A percentile compares a stretch with the other conserved stretches of the same genome.
Conservation (phyloP, 2,329 filamentous ascomycete species). For the Trichoderma gracile region DNA sequence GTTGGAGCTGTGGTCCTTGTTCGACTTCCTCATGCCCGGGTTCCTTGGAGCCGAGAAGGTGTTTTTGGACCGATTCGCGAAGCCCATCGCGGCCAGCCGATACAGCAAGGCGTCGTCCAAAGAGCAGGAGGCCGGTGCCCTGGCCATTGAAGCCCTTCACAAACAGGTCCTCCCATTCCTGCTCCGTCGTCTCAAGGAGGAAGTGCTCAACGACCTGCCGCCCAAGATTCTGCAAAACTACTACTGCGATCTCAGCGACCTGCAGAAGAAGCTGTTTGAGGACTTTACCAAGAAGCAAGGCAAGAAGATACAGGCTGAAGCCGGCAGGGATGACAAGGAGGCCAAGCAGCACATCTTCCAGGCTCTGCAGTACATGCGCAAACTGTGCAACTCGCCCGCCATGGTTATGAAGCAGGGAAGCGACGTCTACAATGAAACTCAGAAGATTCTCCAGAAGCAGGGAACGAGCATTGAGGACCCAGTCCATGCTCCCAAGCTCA, state of each 20-base stretch:
- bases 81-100: slow-evolving; percentile 90
- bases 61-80: slow-evolving; percentile 93
- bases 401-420: slow-evolving; percentile 94
- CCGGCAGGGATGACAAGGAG: slow-evolving; percentile 82
- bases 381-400: slow-evolving; percentile 95
- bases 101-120: slow-evolving; percentile 98
- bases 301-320: slow-evolving; percentile 81
- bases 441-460: slow-evolving; percentile 74
- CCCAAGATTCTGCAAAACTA: slow-evolving; percentile 99
- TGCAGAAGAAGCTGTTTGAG: slow-evolving; percentile 93
- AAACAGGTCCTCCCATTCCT: slow-evolving; percentile 98
- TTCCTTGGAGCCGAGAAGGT: slow-evolving; percentile 94
- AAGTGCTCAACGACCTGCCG: slow-evolving; percentile 91
- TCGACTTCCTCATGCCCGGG: slow-evolving; percentile 98
- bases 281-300: slow-evolving; percentile 94
- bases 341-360: slow-evolving; percentile 99
- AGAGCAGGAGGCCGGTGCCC: slow-evolving; percentile 92
- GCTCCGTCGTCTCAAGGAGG: slow-evolving; percentile 92
- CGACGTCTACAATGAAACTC: slow-evolving; percentile 85
- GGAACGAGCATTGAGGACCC: slow-evolving; percentile 82
- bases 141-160: slow-evolving; percentile 96
- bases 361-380: slow-evolving; percentile 98
- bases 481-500: slow-evolving; percentile 87
- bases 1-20: slow-evolving; percentile 93
- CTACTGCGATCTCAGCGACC: slow-evolving; percentile 94